Conservation (phyloP, 1,284 basidiomycete genomes). For the Melampsora americana region DNA sequence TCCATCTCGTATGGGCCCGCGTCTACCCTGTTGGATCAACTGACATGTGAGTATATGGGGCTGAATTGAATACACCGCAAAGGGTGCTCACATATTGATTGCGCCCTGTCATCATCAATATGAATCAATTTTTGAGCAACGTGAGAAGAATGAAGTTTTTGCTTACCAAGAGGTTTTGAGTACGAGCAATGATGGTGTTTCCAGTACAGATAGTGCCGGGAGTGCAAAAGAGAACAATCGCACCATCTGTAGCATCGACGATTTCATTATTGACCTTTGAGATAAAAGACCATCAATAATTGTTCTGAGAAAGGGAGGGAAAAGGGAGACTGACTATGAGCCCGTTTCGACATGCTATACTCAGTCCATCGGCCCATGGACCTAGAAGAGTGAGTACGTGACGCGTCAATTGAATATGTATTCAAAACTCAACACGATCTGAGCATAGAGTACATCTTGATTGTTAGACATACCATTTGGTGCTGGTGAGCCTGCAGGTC, state of each 20-base stretch:
- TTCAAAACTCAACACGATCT: too few species aligned
- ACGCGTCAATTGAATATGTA: too few species aligned
- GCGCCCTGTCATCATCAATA: constrained; percentile 12
- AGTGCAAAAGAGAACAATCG: constrained; percentile 43
- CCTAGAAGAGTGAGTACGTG: constrained; percentile 9
- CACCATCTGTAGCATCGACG: constrained; percentile 42
- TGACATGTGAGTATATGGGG: too few species aligned
- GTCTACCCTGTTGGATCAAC: constrained; percentile 24
- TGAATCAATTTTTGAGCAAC: too few species aligned
- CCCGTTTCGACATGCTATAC: constrained; percentile 42
- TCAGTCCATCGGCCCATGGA: constrained; percentile 43
- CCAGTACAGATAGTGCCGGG: constrained; percentile 36
- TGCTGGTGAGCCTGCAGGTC: constrained; percentile 28
- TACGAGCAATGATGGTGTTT: constrained; percentile 43
- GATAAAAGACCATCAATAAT: neutral
- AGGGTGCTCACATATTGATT: constrained; percentile 38
- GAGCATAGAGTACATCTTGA: too few species aligned
- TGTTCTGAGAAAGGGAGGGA: neutral
- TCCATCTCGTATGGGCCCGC: constrained; percentile 33
- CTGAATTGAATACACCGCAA: too few species aligned
- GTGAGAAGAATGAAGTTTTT: too few species aligned
- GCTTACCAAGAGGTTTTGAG: constrained; percentile 32
- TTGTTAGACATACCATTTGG: constrained; percentile 20
- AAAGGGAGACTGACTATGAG: constrained; percentile 24
- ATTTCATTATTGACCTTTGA: constrained; percentile 42